These are phyloP conservation scores for Wallacemonas sp. DNA, from an alignment of 208 protist species.

Conservation along the genomic window DNA sequence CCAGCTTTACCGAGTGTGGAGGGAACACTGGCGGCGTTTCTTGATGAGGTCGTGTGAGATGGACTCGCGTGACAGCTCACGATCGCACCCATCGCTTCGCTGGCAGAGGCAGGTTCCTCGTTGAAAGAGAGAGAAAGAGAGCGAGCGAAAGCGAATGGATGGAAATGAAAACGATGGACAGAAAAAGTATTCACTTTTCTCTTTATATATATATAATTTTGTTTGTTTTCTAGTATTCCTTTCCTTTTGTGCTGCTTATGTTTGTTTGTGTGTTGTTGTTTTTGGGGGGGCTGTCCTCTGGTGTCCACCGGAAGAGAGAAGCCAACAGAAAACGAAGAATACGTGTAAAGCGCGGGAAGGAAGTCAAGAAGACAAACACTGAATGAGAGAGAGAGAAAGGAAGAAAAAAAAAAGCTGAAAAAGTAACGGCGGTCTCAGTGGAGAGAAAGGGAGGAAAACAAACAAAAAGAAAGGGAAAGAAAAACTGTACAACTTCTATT, in stretches of 20 bases:
- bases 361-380: background rate
- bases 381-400: constrained; percentile 5
- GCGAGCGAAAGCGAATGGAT: no score
- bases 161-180: no score
- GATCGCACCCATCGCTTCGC: no score
- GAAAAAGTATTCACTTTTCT: no score
- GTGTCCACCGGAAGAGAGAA: no score
- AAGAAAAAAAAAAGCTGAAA: constrained; percentile 12
- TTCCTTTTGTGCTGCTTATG: background rate
- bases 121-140: no score
- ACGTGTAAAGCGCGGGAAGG: background rate
- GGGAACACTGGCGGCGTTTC: background rate
- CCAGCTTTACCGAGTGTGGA: background rate
- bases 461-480: constrained; percentile 15
- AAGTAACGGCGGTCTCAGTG: background rate
- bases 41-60: no score
- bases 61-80: no score
- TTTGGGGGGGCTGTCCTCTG: no score
- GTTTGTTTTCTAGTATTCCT: background rate
- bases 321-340: background rate
- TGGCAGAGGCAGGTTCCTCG: no score
- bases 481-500: background rate
- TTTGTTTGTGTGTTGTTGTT: background rate
- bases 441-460: background rate
- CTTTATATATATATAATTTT: background rate